These are phyloP conservation scores for Niveomyces coronatus DNA, from an alignment of 2,329 filamentous ascomycete genomes.

Conservation along the genomic window DNA sequence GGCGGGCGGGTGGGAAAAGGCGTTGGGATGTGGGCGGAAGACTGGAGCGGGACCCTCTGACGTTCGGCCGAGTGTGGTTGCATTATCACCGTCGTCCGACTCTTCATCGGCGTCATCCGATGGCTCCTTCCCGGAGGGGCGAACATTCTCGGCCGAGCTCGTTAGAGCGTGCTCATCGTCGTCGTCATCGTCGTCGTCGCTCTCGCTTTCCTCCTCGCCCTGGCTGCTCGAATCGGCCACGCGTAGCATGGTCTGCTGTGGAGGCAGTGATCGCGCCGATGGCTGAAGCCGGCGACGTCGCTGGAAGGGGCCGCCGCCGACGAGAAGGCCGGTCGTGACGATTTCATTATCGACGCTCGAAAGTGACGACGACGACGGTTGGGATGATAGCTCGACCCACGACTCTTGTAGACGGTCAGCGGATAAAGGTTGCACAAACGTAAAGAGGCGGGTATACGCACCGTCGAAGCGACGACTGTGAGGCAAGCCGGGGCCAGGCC, in stretches of 20 bases:
- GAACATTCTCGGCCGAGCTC: conserved; percentile 46
- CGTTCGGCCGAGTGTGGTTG: conserved; percentile 61
- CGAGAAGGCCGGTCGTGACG: conserved; percentile 74
- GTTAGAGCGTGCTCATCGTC: conserved; percentile 47
- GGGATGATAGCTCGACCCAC: conserved; percentile 90
- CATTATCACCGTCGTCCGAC: conserved; percentile 59
- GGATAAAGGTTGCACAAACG: not conserved
- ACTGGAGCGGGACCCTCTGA: conserved; percentile 40
- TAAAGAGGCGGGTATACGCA: conserved; percentile 19
- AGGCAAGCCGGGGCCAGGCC: conserved; percentile 21
- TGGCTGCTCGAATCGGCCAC: conserved; percentile 58
- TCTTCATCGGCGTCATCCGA: conserved; percentile 38
- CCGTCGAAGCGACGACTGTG: conserved; percentile 27
- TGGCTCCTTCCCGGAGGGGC: conserved; percentile 27
- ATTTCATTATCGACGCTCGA: conserved; percentile 83
- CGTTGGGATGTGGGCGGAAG: conserved; percentile 86
- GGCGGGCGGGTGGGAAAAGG: conserved; percentile 73
- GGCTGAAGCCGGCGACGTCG: conserved; percentile 44
- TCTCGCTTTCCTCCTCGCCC: conserved; percentile 91
- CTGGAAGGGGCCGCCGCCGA: conserved; percentile 54
- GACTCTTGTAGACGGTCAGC: conserved; percentile 56
- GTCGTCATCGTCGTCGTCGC: conserved; percentile 63
- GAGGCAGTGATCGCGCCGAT: conserved; percentile 21
- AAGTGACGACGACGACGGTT: conserved; percentile 85
- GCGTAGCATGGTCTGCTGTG: conserved; percentile 31